phyloP scores from a whole-genome alignment of 805 yeast species.

The Ogataea trehaloabstinens region DNA sequence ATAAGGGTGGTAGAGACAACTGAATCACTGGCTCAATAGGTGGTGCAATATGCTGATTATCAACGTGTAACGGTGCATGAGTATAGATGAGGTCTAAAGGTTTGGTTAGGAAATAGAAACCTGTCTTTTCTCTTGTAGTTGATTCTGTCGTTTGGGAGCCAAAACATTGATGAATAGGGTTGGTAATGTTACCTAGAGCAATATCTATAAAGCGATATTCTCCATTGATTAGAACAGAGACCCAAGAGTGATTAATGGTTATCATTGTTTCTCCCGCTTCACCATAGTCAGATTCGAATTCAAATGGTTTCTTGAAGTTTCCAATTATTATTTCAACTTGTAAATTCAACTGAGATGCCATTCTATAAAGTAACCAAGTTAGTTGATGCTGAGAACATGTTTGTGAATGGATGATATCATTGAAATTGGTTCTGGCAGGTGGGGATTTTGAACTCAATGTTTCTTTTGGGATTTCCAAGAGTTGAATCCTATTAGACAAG shows the following conservation, averaged over 20 bases:
- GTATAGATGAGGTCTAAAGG: conserved; percentile 78
- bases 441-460: conserved; percentile 30
- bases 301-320: conserved; percentile 76
- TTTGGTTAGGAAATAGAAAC: conserved; percentile 70
- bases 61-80: conserved; percentile 78
- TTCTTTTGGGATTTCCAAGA: conserved; percentile 37
- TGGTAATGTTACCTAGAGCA: conserved; percentile 57
- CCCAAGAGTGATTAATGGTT: conserved; percentile 84
- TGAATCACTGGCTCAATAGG: conserved; percentile 78
- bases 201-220: conserved; percentile 82
- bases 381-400: conserved; percentile 52
- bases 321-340: conserved; percentile 80
- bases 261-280: conserved; percentile 37
- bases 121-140: conserved; percentile 16
- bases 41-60: conserved; percentile 84
- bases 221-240: conserved; percentile 69
- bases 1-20: conserved; percentile 78
- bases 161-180: conserved; percentile 45
- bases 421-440: conserved; percentile 24
- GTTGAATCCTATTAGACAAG: conserved; percentile 57
- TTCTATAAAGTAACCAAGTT: conserved; percentile 70
- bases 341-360: conserved; percentile 68
- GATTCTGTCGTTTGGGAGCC: conserved; percentile 34
- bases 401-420: conserved; percentile 27
- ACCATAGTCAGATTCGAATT: conserved; percentile 31